phyloP scores from a whole-genome alignment of 2,329 filamentous ascomycete genomes.

The Colletotrichum somersetense region DNA sequence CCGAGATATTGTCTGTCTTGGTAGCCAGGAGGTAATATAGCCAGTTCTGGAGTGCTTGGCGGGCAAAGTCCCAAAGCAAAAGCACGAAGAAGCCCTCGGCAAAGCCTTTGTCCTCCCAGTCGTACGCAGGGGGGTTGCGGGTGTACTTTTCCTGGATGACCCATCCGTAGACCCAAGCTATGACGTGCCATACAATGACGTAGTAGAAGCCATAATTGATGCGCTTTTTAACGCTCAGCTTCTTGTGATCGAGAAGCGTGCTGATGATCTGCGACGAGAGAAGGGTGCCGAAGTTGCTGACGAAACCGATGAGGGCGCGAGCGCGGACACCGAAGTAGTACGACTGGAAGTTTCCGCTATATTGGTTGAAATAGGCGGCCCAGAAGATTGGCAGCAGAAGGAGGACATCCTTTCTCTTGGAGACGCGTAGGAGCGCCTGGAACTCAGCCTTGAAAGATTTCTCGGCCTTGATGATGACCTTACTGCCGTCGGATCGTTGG shows the following conservation, averaged over 20 bases:
- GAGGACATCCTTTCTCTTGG: conserved; percentile 43
- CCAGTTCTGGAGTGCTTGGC: conserved; percentile 67
- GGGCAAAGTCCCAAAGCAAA: conserved; percentile 62
- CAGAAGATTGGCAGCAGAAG: conserved; percentile 46
- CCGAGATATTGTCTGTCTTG: conserved; percentile 68
- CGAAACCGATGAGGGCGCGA: conserved; percentile 61
- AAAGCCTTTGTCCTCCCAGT: conserved; percentile 59
- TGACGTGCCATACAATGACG: conserved; percentile 57
- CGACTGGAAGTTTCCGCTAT: conserved; percentile 61
- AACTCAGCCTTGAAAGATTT: conserved; percentile 45
- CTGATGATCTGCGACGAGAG: conserved; percentile 60
- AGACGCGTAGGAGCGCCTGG: conserved; percentile 43
- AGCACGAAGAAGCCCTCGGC: conserved; percentile 62
- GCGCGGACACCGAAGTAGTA: conserved; percentile 56
- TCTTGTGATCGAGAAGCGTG: conserved; percentile 58
- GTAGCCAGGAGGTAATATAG: conserved; percentile 67
- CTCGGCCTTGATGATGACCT: conserved; percentile 45
- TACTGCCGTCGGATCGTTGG: conserved; percentile 46
- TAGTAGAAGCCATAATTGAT: conserved; percentile 60
- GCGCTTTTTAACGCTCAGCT: conserved; percentile 53
- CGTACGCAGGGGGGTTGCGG: conserved; percentile 53
- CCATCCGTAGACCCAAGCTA: conserved; percentile 66
- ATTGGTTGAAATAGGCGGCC: conserved; percentile 49
- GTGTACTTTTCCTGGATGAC: conserved; percentile 65
- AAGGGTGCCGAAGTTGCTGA: conserved; percentile 52